Evolutionary conservation across 2,329 filamentous ascomycete genomes (phyloP).

Genomic region (Ceratocystis eucalypticola): DNA sequence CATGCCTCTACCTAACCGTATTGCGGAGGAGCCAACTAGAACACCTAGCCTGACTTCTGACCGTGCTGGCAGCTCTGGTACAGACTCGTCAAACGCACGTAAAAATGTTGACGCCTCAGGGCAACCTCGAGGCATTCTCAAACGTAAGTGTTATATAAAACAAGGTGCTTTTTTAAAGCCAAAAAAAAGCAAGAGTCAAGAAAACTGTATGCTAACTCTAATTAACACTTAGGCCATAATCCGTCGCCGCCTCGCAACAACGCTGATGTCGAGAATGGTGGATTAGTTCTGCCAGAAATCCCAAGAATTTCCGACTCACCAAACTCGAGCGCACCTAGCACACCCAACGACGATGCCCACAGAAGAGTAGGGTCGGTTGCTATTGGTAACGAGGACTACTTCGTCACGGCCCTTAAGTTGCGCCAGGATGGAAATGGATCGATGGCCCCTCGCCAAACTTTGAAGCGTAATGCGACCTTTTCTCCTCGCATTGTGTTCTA

Average conservation of each 20-base stretch:
- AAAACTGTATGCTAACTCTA: constrained; percentile 22
- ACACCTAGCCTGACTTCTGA: constrained; percentile 45
- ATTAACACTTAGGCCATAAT: constrained; percentile 5
- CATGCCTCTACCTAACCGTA: constrained; percentile 3
- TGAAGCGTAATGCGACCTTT: constrained; percentile 57
- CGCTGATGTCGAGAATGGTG: constrained; percentile 8
- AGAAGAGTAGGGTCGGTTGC: constrained; percentile 56
- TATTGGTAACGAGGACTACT: constrained; percentile 79
- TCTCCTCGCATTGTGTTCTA: constrained; percentile 89
- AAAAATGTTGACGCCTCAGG: constrained; percentile 47
- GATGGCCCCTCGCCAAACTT: constrained; percentile 55
- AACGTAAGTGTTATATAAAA: constrained; percentile 44
- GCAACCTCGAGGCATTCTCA: constrained; percentile 78
- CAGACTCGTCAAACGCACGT: constrained; percentile 49
- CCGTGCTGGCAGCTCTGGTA: constrained; percentile 41
- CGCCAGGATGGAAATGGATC: constrained; percentile 69
- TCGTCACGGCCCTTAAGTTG: constrained; percentile 62
- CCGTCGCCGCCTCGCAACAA: constrained; percentile 11
- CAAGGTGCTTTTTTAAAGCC: neutral
- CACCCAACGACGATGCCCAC: constrained; percentile 67
- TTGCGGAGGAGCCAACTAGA: constrained; percentile 53
- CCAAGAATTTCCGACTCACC: constrained; percentile 62
- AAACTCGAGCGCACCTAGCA: constrained; percentile 74
- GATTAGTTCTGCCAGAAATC: constrained; percentile 39
- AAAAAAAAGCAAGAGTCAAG: constrained; percentile 29